Percentiles rank a stretch among this genome's conserved stretches.
phyloP scores from a whole-genome alignment of 179 eudicot genomes.

The Gypsophila paniculata region DNA sequence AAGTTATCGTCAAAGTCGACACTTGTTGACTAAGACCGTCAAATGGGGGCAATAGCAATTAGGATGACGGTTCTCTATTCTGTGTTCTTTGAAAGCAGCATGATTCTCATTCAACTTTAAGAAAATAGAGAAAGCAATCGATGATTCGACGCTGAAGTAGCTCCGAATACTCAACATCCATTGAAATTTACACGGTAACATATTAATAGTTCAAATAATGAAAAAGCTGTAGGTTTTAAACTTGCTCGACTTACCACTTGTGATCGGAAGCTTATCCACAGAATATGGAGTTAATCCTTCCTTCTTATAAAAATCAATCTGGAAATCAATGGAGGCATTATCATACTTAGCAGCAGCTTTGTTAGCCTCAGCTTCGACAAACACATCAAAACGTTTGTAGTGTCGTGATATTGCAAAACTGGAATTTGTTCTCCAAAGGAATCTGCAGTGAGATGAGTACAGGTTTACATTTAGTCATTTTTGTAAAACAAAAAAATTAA shows the following conservation, averaged over 20 bases:
- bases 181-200: not conserved
- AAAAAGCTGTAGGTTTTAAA: not conserved
- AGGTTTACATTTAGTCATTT: not conserved
- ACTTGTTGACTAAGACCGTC: not conserved
- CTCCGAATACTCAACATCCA: not conserved
- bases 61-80: not conserved
- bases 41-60: not conserved
- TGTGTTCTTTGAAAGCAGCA: not conserved
- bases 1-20: not conserved
- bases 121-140: not conserved
- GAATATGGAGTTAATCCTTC: slow-evolving; percentile 92
- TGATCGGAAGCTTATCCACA: slow-evolving; percentile 69
- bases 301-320: slow-evolving; percentile 65
- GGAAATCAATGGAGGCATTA: slow-evolving; percentile 86
- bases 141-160: not conserved
- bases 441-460: slow-evolving; percentile 42
- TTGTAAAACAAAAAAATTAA: not conserved
- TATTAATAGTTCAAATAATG: not conserved
- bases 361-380: slow-evolving; percentile 94
- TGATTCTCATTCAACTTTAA: not conserved
- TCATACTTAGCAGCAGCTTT: slow-evolving; percentile 92
- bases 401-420: slow-evolving; percentile 95
- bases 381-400: slow-evolving; percentile 86
- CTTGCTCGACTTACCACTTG: slow-evolving; percentile 55
- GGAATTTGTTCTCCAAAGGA: slow-evolving; percentile 88